Conservation (phyloP, 179 eudicot species). For the Heliamphora pulchella region DNA sequence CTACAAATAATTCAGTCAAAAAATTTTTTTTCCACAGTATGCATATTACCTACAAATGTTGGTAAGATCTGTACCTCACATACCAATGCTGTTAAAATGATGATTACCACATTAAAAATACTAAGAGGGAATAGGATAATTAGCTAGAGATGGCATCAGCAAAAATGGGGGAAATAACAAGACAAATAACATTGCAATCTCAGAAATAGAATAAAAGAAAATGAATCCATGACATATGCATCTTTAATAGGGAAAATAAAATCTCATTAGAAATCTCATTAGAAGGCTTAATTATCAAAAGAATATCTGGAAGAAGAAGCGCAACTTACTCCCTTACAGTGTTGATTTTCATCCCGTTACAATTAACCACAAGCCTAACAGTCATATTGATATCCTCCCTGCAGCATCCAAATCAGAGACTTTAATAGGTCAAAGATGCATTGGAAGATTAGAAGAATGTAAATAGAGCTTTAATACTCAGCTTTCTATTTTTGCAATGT, state of each 20-base stretch:
- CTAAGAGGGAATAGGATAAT: neutral
- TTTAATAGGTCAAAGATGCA: neutral
- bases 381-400: slow-evolving; percentile 93
- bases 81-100: neutral
- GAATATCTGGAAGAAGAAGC: neutral
- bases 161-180: neutral
- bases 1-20: no score
- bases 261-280: neutral
- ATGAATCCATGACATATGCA: neutral
- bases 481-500: neutral
- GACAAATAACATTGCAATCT: neutral
- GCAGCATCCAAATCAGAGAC: slow-evolving; percentile 28
- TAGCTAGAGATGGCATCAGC: neutral
- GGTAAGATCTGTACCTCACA: neutral
- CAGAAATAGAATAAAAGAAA: neutral
- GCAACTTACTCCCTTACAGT: slow-evolving; percentile 77
- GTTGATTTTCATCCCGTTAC: slow-evolving; percentile 75
- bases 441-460: neutral
- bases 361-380: slow-evolving; percentile 81
- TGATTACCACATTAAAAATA: neutral
- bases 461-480: neutral
- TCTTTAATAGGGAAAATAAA: neutral
- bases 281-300: neutral
- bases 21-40: no score
- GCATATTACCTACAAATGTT: no score